These are phyloP conservation scores for Dryas alaskensis DNA, from an alignment of 306 rosid genomes.

Conservation along the genomic window DNA sequence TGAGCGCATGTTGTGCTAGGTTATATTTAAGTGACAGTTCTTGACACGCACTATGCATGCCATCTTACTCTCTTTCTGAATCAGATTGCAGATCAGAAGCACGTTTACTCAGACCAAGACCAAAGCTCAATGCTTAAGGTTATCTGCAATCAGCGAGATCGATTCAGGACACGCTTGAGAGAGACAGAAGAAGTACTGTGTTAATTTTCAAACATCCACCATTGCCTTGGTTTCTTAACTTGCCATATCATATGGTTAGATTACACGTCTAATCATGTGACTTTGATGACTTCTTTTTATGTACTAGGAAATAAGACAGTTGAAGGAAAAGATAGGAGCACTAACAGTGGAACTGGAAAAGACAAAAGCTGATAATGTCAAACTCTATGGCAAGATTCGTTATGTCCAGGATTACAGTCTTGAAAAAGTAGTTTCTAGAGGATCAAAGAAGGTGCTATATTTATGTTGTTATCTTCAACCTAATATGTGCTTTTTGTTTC, in stretches of 20 bases:
- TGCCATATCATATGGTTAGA: conserved; percentile 13
- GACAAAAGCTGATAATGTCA: conserved; percentile 91
- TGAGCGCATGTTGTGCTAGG: background rate
- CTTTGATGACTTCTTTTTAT: conserved; percentile 27
- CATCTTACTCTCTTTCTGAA: conserved; percentile 21
- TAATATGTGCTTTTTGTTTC: background rate
- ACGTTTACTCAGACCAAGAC: conserved; percentile 60
- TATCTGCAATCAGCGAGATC: conserved; percentile 91
- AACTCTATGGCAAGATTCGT: conserved; percentile 95
- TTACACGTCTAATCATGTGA: conserved; percentile 19
- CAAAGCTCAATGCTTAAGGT: conserved; percentile 99
- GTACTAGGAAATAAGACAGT: conserved; percentile 73
- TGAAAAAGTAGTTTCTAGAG: conserved; percentile 94
- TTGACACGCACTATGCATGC: too few relatives aligned
- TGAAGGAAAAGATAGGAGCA: conserved; percentile 88
- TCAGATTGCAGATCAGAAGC: conserved; percentile 73
- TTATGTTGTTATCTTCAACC: conserved; percentile 13
- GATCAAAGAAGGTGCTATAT: conserved; percentile 77
- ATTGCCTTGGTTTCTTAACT: conserved; percentile 6
- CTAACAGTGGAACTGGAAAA: conserved; percentile 82
- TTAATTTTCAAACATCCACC: conserved; percentile 11
- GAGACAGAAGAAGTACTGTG: conserved; percentile 85
- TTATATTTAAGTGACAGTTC: background rate
- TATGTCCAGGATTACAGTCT: conserved; percentile 92
- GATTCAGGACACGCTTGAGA: conserved; percentile 86